Percentiles rank a stretch among this genome's conserved stretches.
These are phyloP conservation scores for Monosporascus sp. DNA, from an alignment of 2,329 filamentous ascomycete species.

Conservation along the genomic window DNA sequence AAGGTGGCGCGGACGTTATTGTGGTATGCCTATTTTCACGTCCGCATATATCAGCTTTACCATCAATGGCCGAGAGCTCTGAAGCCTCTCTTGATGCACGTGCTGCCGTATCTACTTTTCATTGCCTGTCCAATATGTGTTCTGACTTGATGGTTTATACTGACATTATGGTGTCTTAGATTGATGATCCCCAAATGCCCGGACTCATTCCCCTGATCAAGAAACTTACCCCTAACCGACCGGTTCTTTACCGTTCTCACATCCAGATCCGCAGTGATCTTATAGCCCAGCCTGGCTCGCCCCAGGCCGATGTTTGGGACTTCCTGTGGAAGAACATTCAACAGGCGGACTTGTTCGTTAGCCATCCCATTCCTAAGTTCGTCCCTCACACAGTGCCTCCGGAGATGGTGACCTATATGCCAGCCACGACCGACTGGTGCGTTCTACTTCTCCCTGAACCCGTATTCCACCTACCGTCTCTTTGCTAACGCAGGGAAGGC, in stretches of 20 bases:
- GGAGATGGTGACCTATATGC: conserved; percentile 67
- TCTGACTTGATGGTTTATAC: neutral
- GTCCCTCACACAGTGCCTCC: conserved; percentile 63
- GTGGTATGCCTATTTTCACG: conserved; percentile 40
- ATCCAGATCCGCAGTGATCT: conserved; percentile 78
- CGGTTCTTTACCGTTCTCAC: conserved; percentile 75
- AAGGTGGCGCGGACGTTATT: conserved; percentile 72
- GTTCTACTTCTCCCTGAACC: conserved; percentile 9
- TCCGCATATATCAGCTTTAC: too few relatives aligned
- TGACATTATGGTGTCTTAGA: conserved; percentile 29
- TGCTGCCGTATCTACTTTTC: too few relatives aligned
- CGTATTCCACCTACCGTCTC: neutral
- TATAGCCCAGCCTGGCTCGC: conserved; percentile 54
- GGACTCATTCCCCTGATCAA: conserved; percentile 72
- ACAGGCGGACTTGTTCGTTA: conserved; percentile 72
- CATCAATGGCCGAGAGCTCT: too few relatives aligned
- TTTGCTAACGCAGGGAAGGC: conserved; percentile 34
- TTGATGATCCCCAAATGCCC: conserved; percentile 84
- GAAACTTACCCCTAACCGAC: conserved; percentile 62
- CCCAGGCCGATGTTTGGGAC: conserved; percentile 69
- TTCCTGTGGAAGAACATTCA: conserved; percentile 70
- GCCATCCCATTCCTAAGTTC: conserved; percentile 71
- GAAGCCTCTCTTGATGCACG: too few relatives aligned
- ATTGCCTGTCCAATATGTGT: too few relatives aligned
- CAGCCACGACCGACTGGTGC: conserved; percentile 75